These are phyloP conservation scores for Pseudonitzschia multiseries DNA, from an alignment of 108 stramenopile species.

Conservation along the genomic window DNA sequence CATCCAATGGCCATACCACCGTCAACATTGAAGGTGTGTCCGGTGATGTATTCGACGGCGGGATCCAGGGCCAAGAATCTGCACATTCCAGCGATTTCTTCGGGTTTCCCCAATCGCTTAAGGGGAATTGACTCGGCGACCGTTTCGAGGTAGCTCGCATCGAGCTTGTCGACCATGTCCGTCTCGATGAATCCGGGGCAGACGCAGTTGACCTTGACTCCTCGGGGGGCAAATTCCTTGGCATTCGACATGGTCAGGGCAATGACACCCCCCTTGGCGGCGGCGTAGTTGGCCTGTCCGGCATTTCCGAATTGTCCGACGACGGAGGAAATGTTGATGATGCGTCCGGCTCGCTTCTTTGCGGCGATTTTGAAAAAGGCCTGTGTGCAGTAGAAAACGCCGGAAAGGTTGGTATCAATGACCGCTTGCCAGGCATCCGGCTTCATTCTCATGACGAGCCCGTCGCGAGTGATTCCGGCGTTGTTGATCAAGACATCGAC, in stretches of 20 bases:
- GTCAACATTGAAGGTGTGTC: conserved; percentile 95
- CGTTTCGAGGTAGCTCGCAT: conserved; percentile 46
- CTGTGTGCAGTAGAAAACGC: conserved; percentile 95
- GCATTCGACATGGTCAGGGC: conserved; percentile 88
- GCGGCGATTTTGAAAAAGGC: conserved; percentile 88
- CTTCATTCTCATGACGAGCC: conserved; percentile 95
- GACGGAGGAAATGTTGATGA: conserved; percentile 95
- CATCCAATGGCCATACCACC: conserved; percentile 95
- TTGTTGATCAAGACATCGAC: conserved; percentile 94
- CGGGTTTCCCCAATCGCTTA: conserved; percentile 85
- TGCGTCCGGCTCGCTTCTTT: conserved; percentile 91
- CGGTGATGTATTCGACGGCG: conserved; percentile 88
- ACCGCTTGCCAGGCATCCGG: conserved; percentile 91
- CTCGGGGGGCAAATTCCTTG: conserved; percentile 85
- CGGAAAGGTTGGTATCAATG: conserved; percentile 93
- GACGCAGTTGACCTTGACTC: conserved; percentile 81
- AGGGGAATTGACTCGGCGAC: conserved; percentile 79
- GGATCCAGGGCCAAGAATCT: conserved; percentile 91
- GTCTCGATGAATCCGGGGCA: conserved; percentile 92
- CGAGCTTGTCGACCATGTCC: conserved; percentile 84
- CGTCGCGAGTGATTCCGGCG: conserved; percentile 94
- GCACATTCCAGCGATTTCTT: conserved; percentile 88
- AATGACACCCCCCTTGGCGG: conserved; percentile 92
- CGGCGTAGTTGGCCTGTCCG: conserved; percentile 94
- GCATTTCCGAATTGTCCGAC: conserved; percentile 98